A percentile compares a stretch with the other conserved stretches of the same genome.
phyloP scores from a whole-genome alignment of 1,284 basidiomycete species.

The Puccinia hordei region DNA sequence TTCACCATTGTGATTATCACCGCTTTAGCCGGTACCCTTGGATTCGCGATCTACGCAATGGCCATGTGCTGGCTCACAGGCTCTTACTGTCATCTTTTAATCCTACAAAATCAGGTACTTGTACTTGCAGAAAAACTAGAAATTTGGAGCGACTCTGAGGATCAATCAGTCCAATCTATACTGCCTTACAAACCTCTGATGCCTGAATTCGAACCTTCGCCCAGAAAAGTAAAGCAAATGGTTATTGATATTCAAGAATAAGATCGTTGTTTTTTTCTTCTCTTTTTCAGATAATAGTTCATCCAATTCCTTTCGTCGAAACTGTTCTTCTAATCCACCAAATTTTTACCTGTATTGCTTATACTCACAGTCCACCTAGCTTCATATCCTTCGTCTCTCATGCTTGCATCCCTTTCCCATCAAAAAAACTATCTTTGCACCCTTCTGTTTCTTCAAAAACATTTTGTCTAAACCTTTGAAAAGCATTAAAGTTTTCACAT shows the following conservation, averaged over 20 bases:
- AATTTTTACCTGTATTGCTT: not conserved
- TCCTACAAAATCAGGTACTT: conserved; percentile 47
- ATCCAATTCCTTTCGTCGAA: conserved; percentile 1
- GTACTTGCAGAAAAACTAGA: conserved; percentile 30
- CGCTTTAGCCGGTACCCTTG: conserved; percentile 23
- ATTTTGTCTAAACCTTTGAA: not conserved
- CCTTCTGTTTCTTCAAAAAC: not conserved
- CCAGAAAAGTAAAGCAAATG: not conserved
- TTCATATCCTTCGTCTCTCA: not conserved
- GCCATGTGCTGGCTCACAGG: conserved; percentile 29
- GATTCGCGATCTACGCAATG: conserved; percentile 26
- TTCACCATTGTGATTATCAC: conserved; percentile 32
- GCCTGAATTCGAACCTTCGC: conserved; percentile 30
- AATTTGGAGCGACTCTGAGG: conserved; percentile 3
- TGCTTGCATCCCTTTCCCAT: not conserved
- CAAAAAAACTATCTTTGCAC: not conserved
- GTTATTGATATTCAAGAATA: conserved; percentile 18
- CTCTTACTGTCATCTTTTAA: conserved; percentile 36
- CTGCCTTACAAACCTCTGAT: conserved; percentile 15
- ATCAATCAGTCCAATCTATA: not conserved
- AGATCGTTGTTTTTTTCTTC: conserved; percentile 10
- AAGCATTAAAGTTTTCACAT: not conserved
- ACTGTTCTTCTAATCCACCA: not conserved
- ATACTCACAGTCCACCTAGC: not conserved
- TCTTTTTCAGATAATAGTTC: not conserved